Evolutionary conservation across 1,284 basidiomycete genomes (phyloP), one percentile per base, ranked within the genome.

Genomic region (Melampsora larici-populina): DNA sequence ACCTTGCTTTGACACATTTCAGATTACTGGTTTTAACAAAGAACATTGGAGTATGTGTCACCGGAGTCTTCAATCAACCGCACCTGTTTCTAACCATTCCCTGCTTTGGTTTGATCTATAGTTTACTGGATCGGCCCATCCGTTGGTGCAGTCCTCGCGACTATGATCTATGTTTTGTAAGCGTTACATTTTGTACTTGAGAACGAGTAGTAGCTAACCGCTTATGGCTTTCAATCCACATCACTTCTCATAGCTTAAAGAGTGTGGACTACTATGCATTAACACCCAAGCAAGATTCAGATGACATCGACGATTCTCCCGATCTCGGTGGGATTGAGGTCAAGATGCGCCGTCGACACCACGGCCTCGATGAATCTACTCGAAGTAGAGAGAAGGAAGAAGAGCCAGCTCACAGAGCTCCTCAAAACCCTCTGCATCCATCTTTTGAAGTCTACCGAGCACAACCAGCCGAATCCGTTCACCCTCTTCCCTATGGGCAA

Each of bases 81-180:
- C 29, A 43, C 29, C 21, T 8, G 9, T 9, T 18, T 24, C 3
- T 33, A 58, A 48, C 9, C 1, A 24, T 21, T 21, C 11, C 51
- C n/a, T n/a, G 33, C 29, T 33, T 11, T 18, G 48, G 48, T 24
- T 29, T 68, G 36, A n/a, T 24, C 55, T 66, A 18, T 51, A 75
- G 73, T 75, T 24, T 75, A 75, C 24, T 75, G 73, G 73, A 58
- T 75, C 24, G 73, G 73, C 24, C 73, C 73, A 67, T 67, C 73
- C 6, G 55, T 75, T 68, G 73, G 73, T 26, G 46, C 73, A 1
- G 40, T 75, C 48, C 31, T 58, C 7, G 73, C 64, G 15, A 65
- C 73, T 13, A 40, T 68, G 51, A n/a, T 75, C 29, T 75, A 75
- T 36, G 48, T 75, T 29, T 75, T 75, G 73, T 75, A 40, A 17